Percentiles rank a stretch among this genome's conserved stretches.
Conservation (phyloP, 1,139 yeast genomes). For the Pichia sp. region DNA sequence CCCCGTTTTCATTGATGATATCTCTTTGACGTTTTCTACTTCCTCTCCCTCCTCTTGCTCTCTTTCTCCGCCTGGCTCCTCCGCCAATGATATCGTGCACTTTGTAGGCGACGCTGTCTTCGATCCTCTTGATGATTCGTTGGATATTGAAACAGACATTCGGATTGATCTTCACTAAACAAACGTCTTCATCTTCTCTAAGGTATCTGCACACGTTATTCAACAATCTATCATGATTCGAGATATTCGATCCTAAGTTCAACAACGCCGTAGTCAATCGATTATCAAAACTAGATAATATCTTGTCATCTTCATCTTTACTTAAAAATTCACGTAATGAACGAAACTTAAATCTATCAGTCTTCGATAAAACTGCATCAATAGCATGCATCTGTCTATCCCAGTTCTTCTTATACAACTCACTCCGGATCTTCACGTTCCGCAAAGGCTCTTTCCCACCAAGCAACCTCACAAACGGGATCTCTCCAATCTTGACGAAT, state of each 20-base stretch:
- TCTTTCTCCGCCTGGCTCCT: background rate
- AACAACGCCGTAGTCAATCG: conserved; percentile 45
- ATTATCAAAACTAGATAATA: conserved; percentile 10
- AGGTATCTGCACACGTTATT: conserved; percentile 40
- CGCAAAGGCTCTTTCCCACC: conserved; percentile 41
- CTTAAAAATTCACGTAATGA: conserved; percentile 35
- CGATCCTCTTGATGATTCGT: conserved; percentile 15
- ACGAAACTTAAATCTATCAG: conserved; percentile 40
- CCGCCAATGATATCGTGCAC: conserved; percentile 2
- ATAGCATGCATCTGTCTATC: conserved; percentile 38
- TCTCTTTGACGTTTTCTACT: background rate
- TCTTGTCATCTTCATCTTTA: background rate
- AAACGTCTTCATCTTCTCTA: conserved; percentile 15
- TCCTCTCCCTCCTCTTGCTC: background rate
- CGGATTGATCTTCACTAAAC: conserved; percentile 28
- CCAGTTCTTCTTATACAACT: conserved; percentile 43
- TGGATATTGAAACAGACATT: conserved; percentile 18
- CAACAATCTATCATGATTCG: conserved; percentile 52
- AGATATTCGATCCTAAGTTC: conserved; percentile 53
- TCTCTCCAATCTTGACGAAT: conserved; percentile 9
- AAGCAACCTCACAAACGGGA: conserved; percentile 40
- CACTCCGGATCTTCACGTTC: conserved; percentile 39
- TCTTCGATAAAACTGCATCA: conserved; percentile 38
- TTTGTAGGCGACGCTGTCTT: conserved; percentile 15
- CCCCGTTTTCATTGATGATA: conserved; percentile 13